phyloP scores from a whole-genome alignment of 805 yeast genomes.

The Grigorovia jiainica region DNA sequence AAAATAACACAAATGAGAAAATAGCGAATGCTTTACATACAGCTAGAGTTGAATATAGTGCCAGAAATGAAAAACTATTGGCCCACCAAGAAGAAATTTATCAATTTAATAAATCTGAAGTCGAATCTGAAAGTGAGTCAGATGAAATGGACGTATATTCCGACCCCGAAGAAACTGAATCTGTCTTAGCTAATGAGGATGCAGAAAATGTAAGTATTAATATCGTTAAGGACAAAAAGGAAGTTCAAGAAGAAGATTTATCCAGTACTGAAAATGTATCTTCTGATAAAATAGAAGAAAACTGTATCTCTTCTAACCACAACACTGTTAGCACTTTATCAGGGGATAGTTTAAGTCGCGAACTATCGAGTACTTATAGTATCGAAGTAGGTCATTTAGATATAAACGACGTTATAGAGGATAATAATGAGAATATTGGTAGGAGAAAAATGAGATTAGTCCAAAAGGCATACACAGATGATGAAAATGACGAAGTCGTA shows the following conservation, averaged over 20 bases:
- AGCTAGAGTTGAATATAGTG: constrained; percentile 32
- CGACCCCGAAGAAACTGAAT: background rate
- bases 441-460: constrained; percentile 24
- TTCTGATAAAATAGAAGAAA: background rate
- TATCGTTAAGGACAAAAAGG: background rate
- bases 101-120: constrained; percentile 16
- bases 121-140: constrained; percentile 2
- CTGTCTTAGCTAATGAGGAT: background rate
- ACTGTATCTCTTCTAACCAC: background rate
- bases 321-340: background rate
- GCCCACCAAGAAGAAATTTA: constrained; percentile 21
- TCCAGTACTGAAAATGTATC: background rate
- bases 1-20: constrained; percentile 24
- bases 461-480: constrained; percentile 15
- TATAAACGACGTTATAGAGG: constrained; percentile 4
- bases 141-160: constrained; percentile 5
- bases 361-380: constrained; percentile 10
- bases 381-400: constrained; percentile 19
- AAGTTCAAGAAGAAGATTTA: background rate
- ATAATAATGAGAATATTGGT: constrained; percentile 11
- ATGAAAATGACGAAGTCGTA: constrained; percentile 29
- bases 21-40: constrained; percentile 28
- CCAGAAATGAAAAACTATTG: constrained; percentile 13
- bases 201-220: background rate
- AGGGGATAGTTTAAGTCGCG: background rate